phyloP scores from a whole-genome alignment of 2,329 filamentous ascomycete species.

The Nigrospora osmanthi region DNA sequence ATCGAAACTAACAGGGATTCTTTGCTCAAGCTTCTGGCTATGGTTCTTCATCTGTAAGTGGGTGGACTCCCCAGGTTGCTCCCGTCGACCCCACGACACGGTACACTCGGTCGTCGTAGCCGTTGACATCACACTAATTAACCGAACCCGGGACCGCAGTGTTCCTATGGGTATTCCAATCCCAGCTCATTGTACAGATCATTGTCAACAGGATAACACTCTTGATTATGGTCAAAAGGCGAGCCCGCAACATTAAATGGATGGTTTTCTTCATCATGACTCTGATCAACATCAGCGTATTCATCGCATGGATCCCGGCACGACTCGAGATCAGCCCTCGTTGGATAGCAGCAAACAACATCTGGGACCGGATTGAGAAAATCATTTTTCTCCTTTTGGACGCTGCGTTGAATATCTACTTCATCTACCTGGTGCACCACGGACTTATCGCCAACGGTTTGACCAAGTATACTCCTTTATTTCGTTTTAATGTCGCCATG shows the following conservation, averaged over 20 bases:
- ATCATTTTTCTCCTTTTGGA: neutral
- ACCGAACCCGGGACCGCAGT: neutral
- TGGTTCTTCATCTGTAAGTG: slow-evolving; percentile 3
- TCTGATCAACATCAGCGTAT: neutral
- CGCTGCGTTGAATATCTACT: neutral
- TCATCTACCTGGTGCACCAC: neutral
- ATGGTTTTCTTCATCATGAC: neutral
- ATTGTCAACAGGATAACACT: neutral
- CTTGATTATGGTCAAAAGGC: neutral
- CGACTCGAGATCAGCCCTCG: neutral
- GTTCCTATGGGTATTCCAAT: neutral
- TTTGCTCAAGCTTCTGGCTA: slow-evolving; percentile 1
- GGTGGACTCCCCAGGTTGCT: neutral
- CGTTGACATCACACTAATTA: neutral
- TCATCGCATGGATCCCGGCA: neutral
- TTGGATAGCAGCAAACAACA: neutral
- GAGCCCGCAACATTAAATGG: neutral
- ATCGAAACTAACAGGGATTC: neutral
- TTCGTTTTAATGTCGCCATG: neutral
- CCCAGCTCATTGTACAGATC: neutral
- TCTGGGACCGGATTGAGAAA: neutral
- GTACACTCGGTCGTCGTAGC: too few relatives aligned
- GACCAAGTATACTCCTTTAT: neutral
- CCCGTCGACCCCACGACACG: neutral
- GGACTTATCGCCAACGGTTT: neutral